Evolutionary conservation across 2,329 filamentous ascomycete genomes (phyloP), one percentile per base, ranked within the genome.

Genomic region (Colletotrichum filicis): DNA sequence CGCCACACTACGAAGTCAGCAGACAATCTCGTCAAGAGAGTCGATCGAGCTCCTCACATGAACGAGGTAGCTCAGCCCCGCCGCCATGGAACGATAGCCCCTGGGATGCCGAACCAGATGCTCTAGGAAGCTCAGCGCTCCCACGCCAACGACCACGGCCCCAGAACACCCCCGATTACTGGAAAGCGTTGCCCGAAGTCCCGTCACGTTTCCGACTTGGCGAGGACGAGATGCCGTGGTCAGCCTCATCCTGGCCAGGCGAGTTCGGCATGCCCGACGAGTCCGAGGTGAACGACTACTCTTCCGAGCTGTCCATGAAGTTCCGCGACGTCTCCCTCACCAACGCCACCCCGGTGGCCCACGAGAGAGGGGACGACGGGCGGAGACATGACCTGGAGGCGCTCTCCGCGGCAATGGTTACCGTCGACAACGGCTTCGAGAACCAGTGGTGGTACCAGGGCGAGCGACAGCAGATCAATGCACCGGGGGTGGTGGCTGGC

Each of bases 371-470:
- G 14, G 73, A 75, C 12, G 74, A 75, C 12, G 65, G 53, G 9
- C 64, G 70, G 37, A 64, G 56, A 49, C 42, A 46, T 32, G 85
- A 89, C 57, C 83, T 89, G 3, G 86, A 86, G 67, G 83, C 85
- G 0, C 80, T 90, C 4, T 87, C 87, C 11, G 83, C 84, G 4
- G 88, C 88, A 49, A 85, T 90, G 83, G 85, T 89, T 81, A 89
- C 88, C 2, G 85, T 90, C 3, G 88, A 90, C 76, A 90, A 89
- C 75, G 88, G 88, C 2, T 89, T 90, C 75, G 88, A 90, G 79
- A 85, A 87, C 74, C 87, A 89, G 78, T 89, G 87, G 87, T 89
- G 88, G 87, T 85, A 89, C 75, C 86, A 87, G 74, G 87, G 87
- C 1, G 71, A 73, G 9, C 79, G 83, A 2, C 71, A 74, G 46